phyloP scores from a whole-genome alignment of 202 grass and related monocot species.

The Elaeis oleifera region DNA sequence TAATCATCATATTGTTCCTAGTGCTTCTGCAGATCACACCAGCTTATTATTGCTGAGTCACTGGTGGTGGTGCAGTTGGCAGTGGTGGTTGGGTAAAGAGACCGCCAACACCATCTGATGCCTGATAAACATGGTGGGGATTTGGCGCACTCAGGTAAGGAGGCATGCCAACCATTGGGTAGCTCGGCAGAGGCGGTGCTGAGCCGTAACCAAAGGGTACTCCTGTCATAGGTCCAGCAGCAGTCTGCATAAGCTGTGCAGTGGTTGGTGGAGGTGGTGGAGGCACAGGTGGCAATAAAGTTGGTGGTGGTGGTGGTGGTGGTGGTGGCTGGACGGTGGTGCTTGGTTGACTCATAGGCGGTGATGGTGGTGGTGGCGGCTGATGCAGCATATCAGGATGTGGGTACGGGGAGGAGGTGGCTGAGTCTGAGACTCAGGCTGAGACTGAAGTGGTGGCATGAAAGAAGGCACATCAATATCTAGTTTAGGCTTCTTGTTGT shows the following conservation, averaged over 20 bases:
- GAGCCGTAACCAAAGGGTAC: slow-evolving; percentile 12
- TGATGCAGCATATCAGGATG: slow-evolving; percentile 43
- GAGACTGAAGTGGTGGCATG: slow-evolving; percentile 21
- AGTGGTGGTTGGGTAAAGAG: slow-evolving; percentile 2
- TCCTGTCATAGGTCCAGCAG: slow-evolving; percentile 1
- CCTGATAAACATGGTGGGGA: not conserved
- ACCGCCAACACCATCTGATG: not conserved
- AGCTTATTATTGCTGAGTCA: slow-evolving; percentile 5
- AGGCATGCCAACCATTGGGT: slow-evolving; percentile 3
- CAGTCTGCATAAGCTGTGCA: not conserved
- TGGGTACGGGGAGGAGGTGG: slow-evolving; percentile 33
- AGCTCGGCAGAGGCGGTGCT: not conserved
- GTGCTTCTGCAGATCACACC: too few relatives aligned
- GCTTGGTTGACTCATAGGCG: slow-evolving; percentile 28
- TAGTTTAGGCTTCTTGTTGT: slow-evolving; percentile 39
- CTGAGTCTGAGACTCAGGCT: not conserved
- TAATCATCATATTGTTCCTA: too few relatives aligned
- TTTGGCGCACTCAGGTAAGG: not conserved
- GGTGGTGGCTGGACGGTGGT: not conserved
- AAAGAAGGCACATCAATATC: slow-evolving; percentile 30
- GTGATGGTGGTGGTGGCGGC: slow-evolving; percentile 39
- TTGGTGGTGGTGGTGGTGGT: not conserved
- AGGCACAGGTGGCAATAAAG: not conserved
- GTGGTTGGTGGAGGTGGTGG: not conserved
- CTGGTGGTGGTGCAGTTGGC: not conserved